These are phyloP conservation scores for Neopestalotiopsis sp. DNA, from an alignment of 2,329 filamentous ascomycete species.

Conservation along the genomic window DNA sequence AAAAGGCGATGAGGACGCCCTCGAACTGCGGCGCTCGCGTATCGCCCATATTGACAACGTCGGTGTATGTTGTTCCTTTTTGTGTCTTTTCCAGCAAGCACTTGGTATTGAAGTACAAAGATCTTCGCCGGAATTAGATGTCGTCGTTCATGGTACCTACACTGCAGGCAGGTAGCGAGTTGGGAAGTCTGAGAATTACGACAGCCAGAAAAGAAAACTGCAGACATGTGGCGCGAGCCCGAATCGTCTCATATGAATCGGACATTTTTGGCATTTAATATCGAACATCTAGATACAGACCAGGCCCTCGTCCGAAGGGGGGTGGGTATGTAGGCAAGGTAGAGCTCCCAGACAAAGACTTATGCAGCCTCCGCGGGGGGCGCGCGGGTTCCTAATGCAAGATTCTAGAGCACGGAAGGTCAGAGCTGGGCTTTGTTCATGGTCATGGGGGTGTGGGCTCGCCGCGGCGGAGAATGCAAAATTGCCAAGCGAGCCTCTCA, in stretches of 20 bases:
- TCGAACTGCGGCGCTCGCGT: conserved; percentile 12
- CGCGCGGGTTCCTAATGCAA: conserved; percentile 7
- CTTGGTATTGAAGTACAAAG: neutral
- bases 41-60: neutral
- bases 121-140: neutral
- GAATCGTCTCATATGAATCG: neutral
- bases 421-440: neutral
- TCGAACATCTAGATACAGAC: neutral
- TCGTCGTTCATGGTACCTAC: neutral
- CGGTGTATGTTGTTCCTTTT: too few relatives aligned
- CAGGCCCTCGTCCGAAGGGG: neutral
- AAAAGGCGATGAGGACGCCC: conserved; percentile 15
- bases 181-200: too few relatives aligned
- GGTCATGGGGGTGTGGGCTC: neutral
- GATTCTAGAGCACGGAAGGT: conserved; percentile 6
- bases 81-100: neutral
- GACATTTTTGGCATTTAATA: neutral
- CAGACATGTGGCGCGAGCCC: neutral
- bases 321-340: neutral
- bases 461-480: too few relatives aligned
- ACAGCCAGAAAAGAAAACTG: neutral
- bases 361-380: neutral
- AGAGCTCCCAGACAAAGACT: neutral
- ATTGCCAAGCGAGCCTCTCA: neutral
- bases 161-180: neutral